Base-by-base conservation (phyloP, 2,329 filamentous ascomycete species). In the Fusarium falciforme region DNA sequence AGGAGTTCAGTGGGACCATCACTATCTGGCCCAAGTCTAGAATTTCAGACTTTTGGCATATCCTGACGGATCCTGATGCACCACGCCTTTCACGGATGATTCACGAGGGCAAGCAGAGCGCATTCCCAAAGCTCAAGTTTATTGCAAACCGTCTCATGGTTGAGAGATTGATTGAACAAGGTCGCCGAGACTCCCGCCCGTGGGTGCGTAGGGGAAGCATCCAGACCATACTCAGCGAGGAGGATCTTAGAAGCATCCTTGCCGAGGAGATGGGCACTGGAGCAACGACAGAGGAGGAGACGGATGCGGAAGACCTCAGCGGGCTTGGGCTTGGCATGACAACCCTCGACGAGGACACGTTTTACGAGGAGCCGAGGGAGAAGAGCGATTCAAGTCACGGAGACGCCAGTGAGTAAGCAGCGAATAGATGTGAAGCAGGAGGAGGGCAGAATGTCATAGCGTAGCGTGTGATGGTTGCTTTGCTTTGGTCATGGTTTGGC, bases 21-120 rank as follows among this genome's bases (percentile, higher is more conserved):
- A 99, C 96, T 14, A 95, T 99, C 79, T 98, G 96, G 95, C 96
- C 96, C 9, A 94, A 95, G 81, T 92, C 91, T 14, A 85, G 91
- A 4, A 84, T 90, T 2, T 93, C 91, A 2, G 96, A 99, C 83
- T 97, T 98, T 80, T 91, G 89, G 80, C 90, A 94, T 77, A 97
- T 99, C 70, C 88, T 99, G 2, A 91, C 92, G 1, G 96, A 99
- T 79, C 96, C 96, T 0, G 92, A 90, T 47, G 86, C 92, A 4
- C 86, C 91, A 58, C 88, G 95, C 5, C 85, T 99, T 12, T 94
- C 93, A 8, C 89, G 93, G 40, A 98, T 98, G 96, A 89, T 99
- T 16, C 93, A 95, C 71, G 93, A 94, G 67, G 96, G 96, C 22
- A 93, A 97, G 82, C 93, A 96, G 82, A 95, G 93, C 72, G 91